phyloP scores from a whole-genome alignment of 441 rosid species.

The Gossypium gossypioides region DNA sequence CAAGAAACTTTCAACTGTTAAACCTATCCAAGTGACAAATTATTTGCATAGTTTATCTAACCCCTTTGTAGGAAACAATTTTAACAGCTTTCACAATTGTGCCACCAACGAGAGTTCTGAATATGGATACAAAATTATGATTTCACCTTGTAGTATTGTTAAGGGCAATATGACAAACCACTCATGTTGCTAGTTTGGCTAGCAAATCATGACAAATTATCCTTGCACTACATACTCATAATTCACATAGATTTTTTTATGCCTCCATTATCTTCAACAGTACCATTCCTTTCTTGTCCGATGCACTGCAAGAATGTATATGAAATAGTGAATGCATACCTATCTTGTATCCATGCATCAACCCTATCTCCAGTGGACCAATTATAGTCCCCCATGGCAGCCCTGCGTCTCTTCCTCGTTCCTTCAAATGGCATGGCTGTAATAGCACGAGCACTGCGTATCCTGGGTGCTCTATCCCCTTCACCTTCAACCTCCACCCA shows the following conservation, averaged over 20 bases:
- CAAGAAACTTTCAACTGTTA: not conserved
- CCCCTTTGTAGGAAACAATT: not conserved
- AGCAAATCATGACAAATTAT: constrained; percentile 1
- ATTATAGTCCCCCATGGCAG: constrained; percentile 57
- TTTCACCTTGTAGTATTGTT: not conserved
- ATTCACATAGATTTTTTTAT: not conserved
- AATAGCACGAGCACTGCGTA: constrained; percentile 68
- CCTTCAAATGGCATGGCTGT: constrained; percentile 72
- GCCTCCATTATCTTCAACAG: not conserved
- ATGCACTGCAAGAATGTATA: not conserved
- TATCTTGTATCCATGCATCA: constrained; percentile 76
- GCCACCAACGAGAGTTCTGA: not conserved
- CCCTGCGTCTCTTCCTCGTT: constrained; percentile 95
- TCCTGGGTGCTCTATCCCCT: constrained; percentile 52
- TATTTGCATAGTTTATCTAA: not conserved
- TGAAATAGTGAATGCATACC: constrained; percentile 35
- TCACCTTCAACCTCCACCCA: constrained; percentile 65
- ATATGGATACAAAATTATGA: not conserved
- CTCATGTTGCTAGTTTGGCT: not conserved
- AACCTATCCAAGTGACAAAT: not conserved
- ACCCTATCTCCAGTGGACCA: constrained; percentile 91
- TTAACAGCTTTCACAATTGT: not conserved
- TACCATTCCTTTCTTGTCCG: not conserved
- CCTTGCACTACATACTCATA: not conserved
- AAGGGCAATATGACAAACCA: not conserved